phyloP scores from a whole-genome alignment of 2,329 filamentous ascomycete genomes.

The Tolypocladium sp. region DNA sequence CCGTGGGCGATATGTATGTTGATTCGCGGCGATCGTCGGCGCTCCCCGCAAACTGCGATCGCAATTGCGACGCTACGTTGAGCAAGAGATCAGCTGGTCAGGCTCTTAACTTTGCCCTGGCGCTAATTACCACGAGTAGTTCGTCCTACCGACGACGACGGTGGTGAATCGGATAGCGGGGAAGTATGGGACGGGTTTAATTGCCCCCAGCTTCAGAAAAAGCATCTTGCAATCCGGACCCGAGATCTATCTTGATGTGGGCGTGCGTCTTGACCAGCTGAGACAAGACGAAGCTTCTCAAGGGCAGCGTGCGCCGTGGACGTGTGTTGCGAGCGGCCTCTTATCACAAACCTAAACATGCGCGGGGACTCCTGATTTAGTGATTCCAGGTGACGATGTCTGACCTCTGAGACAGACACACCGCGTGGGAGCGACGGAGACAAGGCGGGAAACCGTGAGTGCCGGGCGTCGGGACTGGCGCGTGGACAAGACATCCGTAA shows the following conservation, averaged over 20 bases:
- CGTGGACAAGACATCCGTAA: too few relatives aligned
- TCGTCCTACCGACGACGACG: not conserved
- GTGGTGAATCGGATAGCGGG: not conserved
- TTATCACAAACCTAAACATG: not conserved
- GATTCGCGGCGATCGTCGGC: not conserved
- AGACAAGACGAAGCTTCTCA: not conserved
- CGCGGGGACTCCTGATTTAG: not conserved
- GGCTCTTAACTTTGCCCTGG: not conserved
- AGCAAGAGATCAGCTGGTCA: not conserved
- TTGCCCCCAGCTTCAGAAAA: not conserved
- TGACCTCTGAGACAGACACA: not conserved
- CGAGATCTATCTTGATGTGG: not conserved
- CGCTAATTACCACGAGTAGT: not conserved
- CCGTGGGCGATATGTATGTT: not conserved
- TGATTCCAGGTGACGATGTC: not conserved
- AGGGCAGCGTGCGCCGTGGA: not conserved
- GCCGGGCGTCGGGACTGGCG: not conserved
- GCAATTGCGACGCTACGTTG: not conserved
- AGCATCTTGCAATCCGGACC: not conserved
- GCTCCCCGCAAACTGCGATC: not conserved
- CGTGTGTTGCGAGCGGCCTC: not conserved
- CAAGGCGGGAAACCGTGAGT: not conserved
- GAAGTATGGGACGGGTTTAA: not conserved
- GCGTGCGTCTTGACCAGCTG: not conserved
- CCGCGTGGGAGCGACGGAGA: not conserved